Evolutionary conservation across 495 filamentous ascomycete genomes (phyloP), one percentile per base, ranked within the genome.

Genomic region (Penicillium desertorum): DNA sequence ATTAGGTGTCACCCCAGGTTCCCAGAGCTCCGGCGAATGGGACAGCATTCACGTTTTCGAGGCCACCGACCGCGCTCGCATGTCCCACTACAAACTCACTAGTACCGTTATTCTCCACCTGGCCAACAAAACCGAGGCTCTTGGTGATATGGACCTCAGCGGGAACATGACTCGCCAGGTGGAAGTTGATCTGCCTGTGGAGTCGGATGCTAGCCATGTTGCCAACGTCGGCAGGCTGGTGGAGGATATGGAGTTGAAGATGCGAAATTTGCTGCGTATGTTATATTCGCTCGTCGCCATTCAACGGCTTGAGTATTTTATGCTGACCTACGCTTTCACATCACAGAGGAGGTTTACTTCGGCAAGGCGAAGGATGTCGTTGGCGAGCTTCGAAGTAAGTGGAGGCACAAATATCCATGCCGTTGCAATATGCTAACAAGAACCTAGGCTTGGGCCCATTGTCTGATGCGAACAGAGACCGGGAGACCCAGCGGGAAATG

Each of bases 41-140:
- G 95, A 99, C 72, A 94, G 89, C 62, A 97, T 99, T 72, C 94
- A 99, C 77, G 94, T 99, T 56, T 96, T 99, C 73, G 94, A 99
- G 68, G 90, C 91, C 36, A 88, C 85, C 63, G 93, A 98, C 73
- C 88, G 92, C 59, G 89, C 87, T 43, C 89, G 94, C 60, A 88
- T 84, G 65, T 89, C 90, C 58, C 92, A 96, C 71, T 99, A 99
- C 83, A 96, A 96, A 72, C 86, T 99, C 51, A 99, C 94, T 3
- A 92, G 88, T 65, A 99, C 94, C 30, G 92, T 99, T 32, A 98
- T 99, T 57, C 78, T 99, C 39, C 88, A 91, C 59, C 79, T 99
- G 20, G 85, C 90, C 29, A 88, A 83, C 43, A 80, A 81, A 55
- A 86, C 81, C 39, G 81, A 88, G 49, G 77, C 80, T 16, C 82